phyloP scores from a whole-genome alignment of 345 rosid genomes.

The Aquilaria malaccensis region DNA sequence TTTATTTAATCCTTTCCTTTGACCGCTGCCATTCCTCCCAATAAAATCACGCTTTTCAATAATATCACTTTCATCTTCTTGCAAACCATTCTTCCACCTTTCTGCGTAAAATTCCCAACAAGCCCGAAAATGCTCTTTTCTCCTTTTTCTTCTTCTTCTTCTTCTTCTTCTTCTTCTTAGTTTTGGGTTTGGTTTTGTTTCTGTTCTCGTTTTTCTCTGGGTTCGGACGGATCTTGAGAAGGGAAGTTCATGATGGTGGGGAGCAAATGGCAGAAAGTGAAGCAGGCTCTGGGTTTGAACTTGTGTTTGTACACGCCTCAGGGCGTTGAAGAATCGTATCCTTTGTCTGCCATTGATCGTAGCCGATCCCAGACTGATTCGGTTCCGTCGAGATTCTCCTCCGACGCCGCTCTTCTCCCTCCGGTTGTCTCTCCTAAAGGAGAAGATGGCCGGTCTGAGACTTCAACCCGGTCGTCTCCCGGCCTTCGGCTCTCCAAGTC shows the following conservation, averaged over 20 bases:
- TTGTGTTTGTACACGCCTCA: constrained; percentile 65
- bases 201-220: background rate
- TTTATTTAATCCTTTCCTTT: too few species aligned
- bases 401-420: constrained; percentile 35
- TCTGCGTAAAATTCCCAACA: too few species aligned
- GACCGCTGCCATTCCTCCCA: too few species aligned
- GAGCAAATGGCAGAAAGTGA: constrained; percentile 83
- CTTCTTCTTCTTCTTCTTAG: too few species aligned
- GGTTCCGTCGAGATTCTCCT: constrained; percentile 24
- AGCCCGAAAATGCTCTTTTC: too few species aligned
- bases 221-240: constrained; percentile 3
- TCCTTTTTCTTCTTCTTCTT: too few species aligned
- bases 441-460: constrained; percentile 22
- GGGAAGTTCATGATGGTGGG: constrained; percentile 29
- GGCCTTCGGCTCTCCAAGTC: constrained; percentile 54
- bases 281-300: constrained; percentile 64
- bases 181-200: too few species aligned
- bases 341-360: constrained; percentile 14
- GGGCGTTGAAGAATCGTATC: constrained; percentile 33
- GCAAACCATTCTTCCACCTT: too few species aligned
- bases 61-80: too few species aligned
- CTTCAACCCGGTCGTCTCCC: constrained; percentile 68
- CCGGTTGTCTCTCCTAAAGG: constrained; percentile 17
- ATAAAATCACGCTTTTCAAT: too few species aligned
- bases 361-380: constrained; percentile 1